Conservation (phyloP, 495 filamentous ascomycete genomes). For the Penicillium tannophilum region DNA sequence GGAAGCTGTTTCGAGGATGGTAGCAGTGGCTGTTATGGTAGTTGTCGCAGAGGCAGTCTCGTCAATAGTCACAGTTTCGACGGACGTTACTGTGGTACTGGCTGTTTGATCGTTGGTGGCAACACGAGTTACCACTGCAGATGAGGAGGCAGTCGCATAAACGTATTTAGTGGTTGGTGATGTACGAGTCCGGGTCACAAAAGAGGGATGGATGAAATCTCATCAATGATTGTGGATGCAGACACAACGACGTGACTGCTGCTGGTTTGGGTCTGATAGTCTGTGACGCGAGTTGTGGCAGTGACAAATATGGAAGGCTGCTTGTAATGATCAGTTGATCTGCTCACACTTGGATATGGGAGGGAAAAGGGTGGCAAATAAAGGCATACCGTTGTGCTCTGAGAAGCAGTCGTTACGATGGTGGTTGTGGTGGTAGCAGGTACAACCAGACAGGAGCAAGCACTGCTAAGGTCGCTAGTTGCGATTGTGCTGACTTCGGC, state of each 20-base stretch:
- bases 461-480: background rate
- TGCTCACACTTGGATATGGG: background rate
- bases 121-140: background rate
- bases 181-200: background rate
- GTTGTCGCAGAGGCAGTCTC: background rate
- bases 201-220: background rate
- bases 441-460: conserved; percentile 1
- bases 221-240: background rate
- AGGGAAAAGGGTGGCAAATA: background rate
- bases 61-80: background rate
- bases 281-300: background rate
- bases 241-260: background rate
- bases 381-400: background rate
- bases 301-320: background rate
- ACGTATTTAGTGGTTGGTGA: background rate
- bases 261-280: background rate
- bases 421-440: background rate
- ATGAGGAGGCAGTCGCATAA: conserved; percentile 1
- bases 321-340: background rate
- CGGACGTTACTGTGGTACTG: background rate
- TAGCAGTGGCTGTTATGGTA: background rate
- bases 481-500: background rate
- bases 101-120: background rate
- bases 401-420: background rate
- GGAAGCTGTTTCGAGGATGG: background rate